phyloP scores from a whole-genome alignment of 257 asterid species.

The Mitragyna speciosa region DNA sequence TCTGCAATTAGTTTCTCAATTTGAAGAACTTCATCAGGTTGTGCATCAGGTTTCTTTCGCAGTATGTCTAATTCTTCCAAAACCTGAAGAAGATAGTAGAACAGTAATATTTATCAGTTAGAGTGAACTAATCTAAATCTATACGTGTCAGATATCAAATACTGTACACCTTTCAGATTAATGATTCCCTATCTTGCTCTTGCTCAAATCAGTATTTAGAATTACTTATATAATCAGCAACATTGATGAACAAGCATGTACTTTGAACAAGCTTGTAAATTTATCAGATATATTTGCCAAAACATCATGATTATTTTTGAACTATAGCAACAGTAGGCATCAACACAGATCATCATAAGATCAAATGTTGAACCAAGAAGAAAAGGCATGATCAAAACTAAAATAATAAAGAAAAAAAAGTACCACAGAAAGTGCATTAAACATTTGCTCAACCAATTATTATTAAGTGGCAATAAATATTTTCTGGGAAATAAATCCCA shows the following conservation, averaged over 20 bases:
- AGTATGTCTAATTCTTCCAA: slow-evolving; percentile 70
- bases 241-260: not conserved
- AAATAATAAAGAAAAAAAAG: not conserved
- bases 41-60: slow-evolving; percentile 66
- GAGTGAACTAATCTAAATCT: not conserved
- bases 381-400: not conserved
- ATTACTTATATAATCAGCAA: not conserved
- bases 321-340: not conserved
- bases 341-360: not conserved
- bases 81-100: slow-evolving; percentile 43
- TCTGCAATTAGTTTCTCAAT: slow-evolving; percentile 82
- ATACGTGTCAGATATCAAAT: not conserved
- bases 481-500: not conserved
- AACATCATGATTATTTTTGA: not conserved
- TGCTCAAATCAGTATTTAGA: not conserved
- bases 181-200: not conserved
- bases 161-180: not conserved
- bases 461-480: not conserved
- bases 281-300: not conserved
- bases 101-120: not conserved
- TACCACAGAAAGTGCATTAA: not conserved
- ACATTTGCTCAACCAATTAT: not conserved
- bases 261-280: not conserved
- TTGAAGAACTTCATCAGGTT: slow-evolving; percentile 64
- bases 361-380: not conserved